Conservation (phyloP, 2,329 filamentous ascomycete genomes). For the Cercospora canescens region DNA sequence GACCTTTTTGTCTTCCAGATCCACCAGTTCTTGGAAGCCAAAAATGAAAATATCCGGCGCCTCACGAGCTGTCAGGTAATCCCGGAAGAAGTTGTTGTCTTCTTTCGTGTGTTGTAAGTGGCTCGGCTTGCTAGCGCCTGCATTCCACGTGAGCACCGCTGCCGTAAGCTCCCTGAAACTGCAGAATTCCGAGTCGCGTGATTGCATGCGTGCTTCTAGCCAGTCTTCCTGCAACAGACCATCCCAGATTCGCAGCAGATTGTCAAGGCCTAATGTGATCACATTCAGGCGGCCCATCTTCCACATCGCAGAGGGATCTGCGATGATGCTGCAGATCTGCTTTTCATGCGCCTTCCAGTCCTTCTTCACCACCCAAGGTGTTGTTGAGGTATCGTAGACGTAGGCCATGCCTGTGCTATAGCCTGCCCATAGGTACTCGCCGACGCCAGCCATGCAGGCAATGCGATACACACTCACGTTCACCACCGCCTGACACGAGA, state of each 20-base stretch:
- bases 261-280: conserved; percentile 83
- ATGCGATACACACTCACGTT: conserved; percentile 95
- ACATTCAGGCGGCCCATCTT: conserved; percentile 82
- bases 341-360: conserved; percentile 90
- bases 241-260: conserved; percentile 83
- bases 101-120: conserved; percentile 69
- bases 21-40: conserved; percentile 97
- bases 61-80: conserved; percentile 73
- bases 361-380: conserved; percentile 89
- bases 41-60: conserved; percentile 90
- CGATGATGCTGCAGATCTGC: conserved; percentile 73
- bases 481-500: conserved; percentile 74
- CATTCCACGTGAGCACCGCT: conserved; percentile 92
- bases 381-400: conserved; percentile 79
- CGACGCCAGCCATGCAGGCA: conserved; percentile 78
- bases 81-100: conserved; percentile 76
- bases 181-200: conserved; percentile 79
- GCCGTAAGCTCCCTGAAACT: conserved; percentile 79
- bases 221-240: conserved; percentile 91
- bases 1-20: conserved; percentile 94
- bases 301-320: conserved; percentile 82
- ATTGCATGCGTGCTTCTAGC: conserved; percentile 88
- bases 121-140: conserved; percentile 89
- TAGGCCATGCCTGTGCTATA: conserved; percentile 94
- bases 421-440: conserved; percentile 83